Conservation (phyloP, 1,284 basidiomycete genomes). For the Puccinia triticina region DNA sequence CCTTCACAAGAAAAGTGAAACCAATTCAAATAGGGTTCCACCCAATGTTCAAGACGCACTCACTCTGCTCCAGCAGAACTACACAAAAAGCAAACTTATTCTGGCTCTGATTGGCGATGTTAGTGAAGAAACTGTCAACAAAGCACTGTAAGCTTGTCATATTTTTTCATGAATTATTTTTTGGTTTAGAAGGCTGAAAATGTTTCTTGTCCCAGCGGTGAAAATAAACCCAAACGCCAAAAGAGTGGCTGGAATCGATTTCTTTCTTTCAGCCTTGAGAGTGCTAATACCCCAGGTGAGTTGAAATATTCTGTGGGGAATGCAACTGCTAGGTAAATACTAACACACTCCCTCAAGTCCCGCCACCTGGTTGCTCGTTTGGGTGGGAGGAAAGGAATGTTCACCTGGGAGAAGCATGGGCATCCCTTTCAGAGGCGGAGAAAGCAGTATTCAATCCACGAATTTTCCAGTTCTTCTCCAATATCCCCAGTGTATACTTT, state of each 20-base stretch:
- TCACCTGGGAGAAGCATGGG: not conserved
- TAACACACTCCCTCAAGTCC: not conserved
- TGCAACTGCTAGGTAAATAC: too few relatives aligned
- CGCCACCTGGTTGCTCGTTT: not conserved
- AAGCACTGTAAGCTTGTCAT: not conserved
- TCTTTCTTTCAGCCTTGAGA: not conserved
- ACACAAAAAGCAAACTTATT: not conserved
- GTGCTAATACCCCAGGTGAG: not conserved
- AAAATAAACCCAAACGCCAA: not conserved
- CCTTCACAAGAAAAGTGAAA: not conserved
- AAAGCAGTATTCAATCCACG: not conserved
- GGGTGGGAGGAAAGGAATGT: constrained; percentile 26
- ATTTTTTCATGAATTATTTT: not conserved
- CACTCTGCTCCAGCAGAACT: not conserved
- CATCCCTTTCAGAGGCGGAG: not conserved
- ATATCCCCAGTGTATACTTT: not conserved
- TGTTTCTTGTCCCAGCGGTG: not conserved
- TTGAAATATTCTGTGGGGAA: not conserved
- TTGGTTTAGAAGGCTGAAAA: not conserved
- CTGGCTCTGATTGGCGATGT: not conserved
- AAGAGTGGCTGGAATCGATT: constrained; percentile 13
- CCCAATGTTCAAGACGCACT: not conserved
- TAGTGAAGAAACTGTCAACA: not conserved
- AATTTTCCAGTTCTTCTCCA: not conserved
- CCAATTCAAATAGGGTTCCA: not conserved